phyloP scores from a whole-genome alignment of 192 early-diverging fungal species.

The Funneliformis geosporum region DNA sequence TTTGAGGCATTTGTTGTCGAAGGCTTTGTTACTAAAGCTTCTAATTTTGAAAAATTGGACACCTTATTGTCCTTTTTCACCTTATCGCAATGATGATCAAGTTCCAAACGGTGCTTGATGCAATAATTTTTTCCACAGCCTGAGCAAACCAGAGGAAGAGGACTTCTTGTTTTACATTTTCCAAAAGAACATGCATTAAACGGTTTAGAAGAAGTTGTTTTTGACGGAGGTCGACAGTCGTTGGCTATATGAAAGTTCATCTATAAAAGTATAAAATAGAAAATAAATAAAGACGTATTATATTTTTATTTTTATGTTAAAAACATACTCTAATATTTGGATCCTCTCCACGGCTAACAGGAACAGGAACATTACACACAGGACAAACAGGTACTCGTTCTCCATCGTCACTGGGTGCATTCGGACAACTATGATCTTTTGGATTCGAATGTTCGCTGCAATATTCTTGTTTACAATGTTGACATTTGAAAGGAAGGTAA shows the following conservation, averaged over 20 bases:
- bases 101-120: conserved; percentile 76
- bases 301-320: background rate
- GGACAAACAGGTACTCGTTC: conserved; percentile 71
- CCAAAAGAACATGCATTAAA: conserved; percentile 63
- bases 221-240: conserved; percentile 52
- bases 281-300: background rate
- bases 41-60: background rate
- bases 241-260: conserved; percentile 68
- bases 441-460: conserved; percentile 70
- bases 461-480: conserved; percentile 54
- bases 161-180: conserved; percentile 65
- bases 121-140: conserved; percentile 69
- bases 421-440: conserved; percentile 65
- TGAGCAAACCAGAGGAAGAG: conserved; percentile 69
- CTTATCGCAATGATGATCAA: conserved; percentile 67
- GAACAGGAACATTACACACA: conserved; percentile 73
- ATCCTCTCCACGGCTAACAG: conserved; percentile 68
- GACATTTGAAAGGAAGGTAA: conserved; percentile 58
- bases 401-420: conserved; percentile 58
- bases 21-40: background rate
- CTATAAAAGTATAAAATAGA: conserved; percentile 14
- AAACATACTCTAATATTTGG: conserved; percentile 60
- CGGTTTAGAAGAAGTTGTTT: conserved; percentile 49
- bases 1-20: background rate
- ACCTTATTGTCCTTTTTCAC: conserved; percentile 18